Evolutionary conservation across 2,329 filamentous ascomycete species (phyloP), one percentile per base, ranked within the genome.

Genomic region (Venturia asperata): DNA sequence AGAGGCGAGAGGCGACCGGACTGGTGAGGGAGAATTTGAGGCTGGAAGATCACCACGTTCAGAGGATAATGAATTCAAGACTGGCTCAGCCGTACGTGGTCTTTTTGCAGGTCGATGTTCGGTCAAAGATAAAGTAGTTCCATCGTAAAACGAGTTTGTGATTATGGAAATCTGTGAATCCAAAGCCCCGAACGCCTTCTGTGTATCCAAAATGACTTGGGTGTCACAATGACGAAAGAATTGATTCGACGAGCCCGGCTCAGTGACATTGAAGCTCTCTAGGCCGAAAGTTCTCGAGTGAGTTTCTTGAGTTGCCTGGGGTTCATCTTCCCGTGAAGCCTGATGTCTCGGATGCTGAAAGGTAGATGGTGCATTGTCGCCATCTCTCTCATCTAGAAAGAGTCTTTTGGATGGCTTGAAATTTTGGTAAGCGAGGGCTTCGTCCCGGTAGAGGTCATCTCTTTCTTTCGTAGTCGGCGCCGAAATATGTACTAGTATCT

Each of bases 401-500:
- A 58, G 27, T 6, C 19, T 58, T 61, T 13, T 21, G 19, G 21
- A 42, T 41, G 60, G n/a, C 60, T 43, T 61, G 60, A 79, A 79
- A 30, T 69, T 67, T n/a, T 71, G 64, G 69, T 81, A 81, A 13
- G 75, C 74, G 34, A 72, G 68, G 15, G 77, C 77, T 66, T 80
- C 70, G 55, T 73, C 72, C 60, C 71, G 72, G 66, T 75, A 79
- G 5, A 73, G 67, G 45, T 78, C 73, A 71, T 81, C 80, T 66
- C 77, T 74, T 47, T 72, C 71, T 39, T 71, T 73, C 45, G 74
- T 76, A 10, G 76, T 74, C 10, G 78, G 72, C 7, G 79, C 76
- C 66, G 78, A 78, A 49, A 79, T 76, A 69, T 82, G 80, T 42
- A 78, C 76, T 41, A 80, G 72, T 37, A 81, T 72, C 66, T 79